A percentile compares a stretch with the other conserved stretches of the same genome.
Conservation (phyloP, 2,329 filamentous ascomycete species). For the Paradendryphiella salina region DNA sequence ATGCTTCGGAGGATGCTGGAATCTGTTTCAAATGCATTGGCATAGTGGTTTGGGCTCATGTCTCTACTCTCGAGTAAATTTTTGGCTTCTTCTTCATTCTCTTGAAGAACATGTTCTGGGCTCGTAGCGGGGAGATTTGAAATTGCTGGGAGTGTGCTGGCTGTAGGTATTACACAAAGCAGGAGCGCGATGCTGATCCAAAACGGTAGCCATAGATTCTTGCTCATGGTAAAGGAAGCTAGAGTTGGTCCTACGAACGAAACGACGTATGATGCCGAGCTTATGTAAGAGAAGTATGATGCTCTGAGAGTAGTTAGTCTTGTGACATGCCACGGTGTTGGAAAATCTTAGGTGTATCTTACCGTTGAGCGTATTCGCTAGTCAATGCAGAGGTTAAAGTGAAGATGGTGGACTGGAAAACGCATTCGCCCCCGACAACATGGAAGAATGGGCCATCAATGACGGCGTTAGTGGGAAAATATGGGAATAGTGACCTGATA, state of each 20-base stretch:
- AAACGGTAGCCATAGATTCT: constrained; percentile 44
- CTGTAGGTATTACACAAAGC: constrained; percentile 31
- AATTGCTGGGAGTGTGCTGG: constrained; percentile 26
- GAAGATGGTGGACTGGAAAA: constrained; percentile 43
- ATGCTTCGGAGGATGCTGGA: constrained; percentile 19
- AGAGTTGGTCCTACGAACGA: constrained; percentile 43
- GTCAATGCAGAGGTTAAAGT: constrained; percentile 40
- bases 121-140: not conserved
- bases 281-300: constrained; percentile 45
- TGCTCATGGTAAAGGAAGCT: constrained; percentile 42
- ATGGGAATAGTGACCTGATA: constrained; percentile 28
- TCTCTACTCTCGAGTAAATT: constrained; percentile 27
- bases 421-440: constrained; percentile 44
- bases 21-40: constrained; percentile 33
- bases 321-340: too few relatives aligned
- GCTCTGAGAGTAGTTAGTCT: constrained; percentile 26
- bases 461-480: constrained; percentile 39
- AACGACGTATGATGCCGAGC: constrained; percentile 42
- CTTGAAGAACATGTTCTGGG: not conserved
- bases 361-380: constrained; percentile 40
- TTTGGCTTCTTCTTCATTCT: constrained; percentile 21
- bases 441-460: constrained; percentile 38
- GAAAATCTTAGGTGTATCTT: not conserved
- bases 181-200: constrained; percentile 40
- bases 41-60: constrained; percentile 17